phyloP scores from a whole-genome alignment of 495 filamentous ascomycete species.

The Podospora pseudoanserina region DNA sequence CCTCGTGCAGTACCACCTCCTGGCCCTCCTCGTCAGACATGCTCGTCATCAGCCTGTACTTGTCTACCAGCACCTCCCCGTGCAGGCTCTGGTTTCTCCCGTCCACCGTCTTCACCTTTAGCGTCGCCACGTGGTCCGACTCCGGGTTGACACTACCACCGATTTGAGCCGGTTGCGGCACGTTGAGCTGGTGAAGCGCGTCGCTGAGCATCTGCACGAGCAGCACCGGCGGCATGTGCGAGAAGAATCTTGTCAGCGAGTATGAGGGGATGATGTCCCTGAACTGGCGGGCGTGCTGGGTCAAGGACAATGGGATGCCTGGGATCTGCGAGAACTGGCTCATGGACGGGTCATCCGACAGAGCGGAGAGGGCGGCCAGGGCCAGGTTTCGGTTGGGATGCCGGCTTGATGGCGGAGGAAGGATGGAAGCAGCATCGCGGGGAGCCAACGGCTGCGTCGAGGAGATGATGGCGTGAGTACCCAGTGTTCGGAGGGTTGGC shows the following conservation, averaged over 20 bases:
- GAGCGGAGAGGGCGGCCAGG: slow-evolving; percentile 51
- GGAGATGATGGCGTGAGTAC: slow-evolving; percentile 52
- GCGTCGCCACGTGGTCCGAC: slow-evolving; percentile 53
- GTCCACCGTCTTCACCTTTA: slow-evolving; percentile 74
- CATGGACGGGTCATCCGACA: slow-evolving; percentile 87
- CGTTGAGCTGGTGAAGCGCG: slow-evolving; percentile 75
- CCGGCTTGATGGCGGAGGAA: background rate
- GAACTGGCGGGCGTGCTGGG: slow-evolving; percentile 84
- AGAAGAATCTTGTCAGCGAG: slow-evolving; percentile 87
- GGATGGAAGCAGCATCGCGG: slow-evolving; percentile 30
- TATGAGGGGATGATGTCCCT: slow-evolving; percentile 77
- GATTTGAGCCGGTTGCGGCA: slow-evolving; percentile 59
- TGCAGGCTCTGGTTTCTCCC: slow-evolving; percentile 73
- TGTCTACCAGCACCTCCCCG: slow-evolving; percentile 80
- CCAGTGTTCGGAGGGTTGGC: slow-evolving; percentile 43
- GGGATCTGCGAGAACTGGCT: slow-evolving; percentile 84
- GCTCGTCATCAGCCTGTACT: slow-evolving; percentile 42
- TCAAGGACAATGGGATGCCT: slow-evolving; percentile 72
- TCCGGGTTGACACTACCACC: slow-evolving; percentile 26
- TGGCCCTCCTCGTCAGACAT: slow-evolving; percentile 31
- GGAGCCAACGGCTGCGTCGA: slow-evolving; percentile 51
- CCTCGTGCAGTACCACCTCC: slow-evolving; percentile 58
- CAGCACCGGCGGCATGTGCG: slow-evolving; percentile 68
- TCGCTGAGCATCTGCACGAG: slow-evolving; percentile 77
- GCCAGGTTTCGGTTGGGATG: background rate